phyloP scores from a whole-genome alignment of 2,329 filamentous ascomycete genomes.

The Botrytis byssoidea region DNA sequence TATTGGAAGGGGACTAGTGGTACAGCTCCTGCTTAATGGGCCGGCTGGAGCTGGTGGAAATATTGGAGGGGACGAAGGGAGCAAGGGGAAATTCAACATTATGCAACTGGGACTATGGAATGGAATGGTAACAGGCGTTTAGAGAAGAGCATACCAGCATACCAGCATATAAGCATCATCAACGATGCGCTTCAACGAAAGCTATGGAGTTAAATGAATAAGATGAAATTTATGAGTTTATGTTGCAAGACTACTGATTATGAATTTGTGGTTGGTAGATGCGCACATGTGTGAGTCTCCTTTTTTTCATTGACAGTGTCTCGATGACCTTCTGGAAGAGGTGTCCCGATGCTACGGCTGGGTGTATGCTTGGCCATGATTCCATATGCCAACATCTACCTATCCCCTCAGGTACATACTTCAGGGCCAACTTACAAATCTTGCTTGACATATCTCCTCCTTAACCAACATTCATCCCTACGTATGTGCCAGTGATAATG shows the following conservation, averaged over 20 bases:
- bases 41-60: not conserved
- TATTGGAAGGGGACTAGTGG: slow-evolving; percentile 47
- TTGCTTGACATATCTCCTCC: not conserved
- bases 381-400: not conserved
- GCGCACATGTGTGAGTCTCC: not conserved
- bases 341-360: not conserved
- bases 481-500: not conserved
- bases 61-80: not conserved
- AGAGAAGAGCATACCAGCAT: not conserved
- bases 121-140: not conserved
- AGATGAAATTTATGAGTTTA: not conserved
- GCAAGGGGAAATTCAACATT: slow-evolving; percentile 3
- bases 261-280: not conserved
- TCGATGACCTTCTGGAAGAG: not conserved
- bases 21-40: slow-evolving; percentile 10
- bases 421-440: not conserved
- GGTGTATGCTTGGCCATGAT: not conserved
- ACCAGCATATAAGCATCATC: not conserved
- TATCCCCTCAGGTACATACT: not conserved
- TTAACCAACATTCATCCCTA: not conserved
- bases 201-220: slow-evolving; percentile 2
- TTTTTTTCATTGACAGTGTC: not conserved
- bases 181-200: not conserved
- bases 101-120: not conserved
- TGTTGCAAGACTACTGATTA: not conserved